These are phyloP conservation scores for Ceratobasidium sp. DNA, from an alignment of 1,284 basidiomycete species.

Conservation along the genomic window DNA sequence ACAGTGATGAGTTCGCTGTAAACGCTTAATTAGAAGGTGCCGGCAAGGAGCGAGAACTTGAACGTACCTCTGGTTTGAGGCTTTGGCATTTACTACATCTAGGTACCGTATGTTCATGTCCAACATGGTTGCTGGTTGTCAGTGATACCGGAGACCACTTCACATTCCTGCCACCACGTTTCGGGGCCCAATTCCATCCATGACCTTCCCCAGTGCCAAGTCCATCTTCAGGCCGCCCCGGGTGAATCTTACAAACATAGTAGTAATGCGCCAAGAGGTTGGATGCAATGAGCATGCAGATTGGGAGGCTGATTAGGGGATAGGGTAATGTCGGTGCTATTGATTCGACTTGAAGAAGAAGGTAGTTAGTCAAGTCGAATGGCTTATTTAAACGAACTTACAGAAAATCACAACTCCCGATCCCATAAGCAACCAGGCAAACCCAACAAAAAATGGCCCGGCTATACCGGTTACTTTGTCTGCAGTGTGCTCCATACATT, in stretches of 20 bases:
- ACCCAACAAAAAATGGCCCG: constrained; percentile 88
- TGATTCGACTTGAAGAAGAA: constrained; percentile 73
- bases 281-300: constrained; percentile 79
- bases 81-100: constrained; percentile 78
- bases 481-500: constrained; percentile 78
- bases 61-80: constrained; percentile 85
- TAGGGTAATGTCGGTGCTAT: constrained; percentile 70
- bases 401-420: constrained; percentile 85
- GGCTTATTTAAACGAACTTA: constrained; percentile 62
- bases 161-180: constrained; percentile 53
- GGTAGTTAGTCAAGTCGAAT: constrained; percentile 43
- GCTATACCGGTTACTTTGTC: constrained; percentile 90
- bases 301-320: constrained; percentile 71
- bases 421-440: constrained; percentile 81
- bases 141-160: constrained; percentile 36
- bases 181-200: constrained; percentile 70
- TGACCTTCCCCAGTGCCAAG: constrained; percentile 56
- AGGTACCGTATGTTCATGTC: constrained; percentile 58
- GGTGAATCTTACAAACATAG: constrained; percentile 81
- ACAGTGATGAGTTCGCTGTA: constrained; percentile 94
- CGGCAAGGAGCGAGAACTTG: not conserved
- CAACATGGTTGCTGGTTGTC: constrained; percentile 22
- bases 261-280: constrained; percentile 90
- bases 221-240: constrained; percentile 77
- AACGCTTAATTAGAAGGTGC: constrained; percentile 7